Conservation (phyloP, 2,329 filamentous ascomycete genomes). For the Diplodia intermedia region DNA sequence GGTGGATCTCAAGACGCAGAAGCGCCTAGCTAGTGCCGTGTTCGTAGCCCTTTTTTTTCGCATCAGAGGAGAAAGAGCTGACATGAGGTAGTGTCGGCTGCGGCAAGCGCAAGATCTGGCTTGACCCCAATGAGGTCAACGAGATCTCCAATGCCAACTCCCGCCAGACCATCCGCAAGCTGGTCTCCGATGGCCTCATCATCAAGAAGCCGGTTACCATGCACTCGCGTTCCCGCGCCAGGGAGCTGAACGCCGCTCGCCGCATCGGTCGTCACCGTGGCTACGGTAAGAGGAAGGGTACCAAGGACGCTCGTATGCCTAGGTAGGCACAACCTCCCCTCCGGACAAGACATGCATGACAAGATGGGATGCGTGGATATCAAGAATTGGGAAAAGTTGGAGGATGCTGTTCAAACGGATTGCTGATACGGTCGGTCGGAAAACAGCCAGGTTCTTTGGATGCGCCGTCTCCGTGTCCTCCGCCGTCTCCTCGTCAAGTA, state of each 20-base stretch:
- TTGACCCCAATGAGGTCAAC: conserved; percentile 98
- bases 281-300: conserved; percentile 99
- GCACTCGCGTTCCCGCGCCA: conserved; percentile 97
- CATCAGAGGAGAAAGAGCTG: not conserved
- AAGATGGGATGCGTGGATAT: not conserved
- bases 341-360: not conserved
- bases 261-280: conserved; percentile 97
- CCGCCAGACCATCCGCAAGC: conserved; percentile 99
- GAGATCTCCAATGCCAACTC: conserved; percentile 99
- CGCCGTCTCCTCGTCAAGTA: conserved; percentile 99
- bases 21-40: conserved; percentile 98
- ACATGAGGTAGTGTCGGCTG: conserved; percentile 71
- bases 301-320: conserved; percentile 98
- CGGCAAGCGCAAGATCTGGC: conserved; percentile 99
- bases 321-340: conserved; percentile 65
- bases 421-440: conserved; percentile 46
- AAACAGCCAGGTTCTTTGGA: conserved; percentile 93
- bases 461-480: conserved; percentile 99
- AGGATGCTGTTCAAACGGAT: conserved; percentile 30
- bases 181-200: conserved; percentile 99
- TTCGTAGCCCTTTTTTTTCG: not conserved
- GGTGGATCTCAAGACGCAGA: conserved; percentile 99
- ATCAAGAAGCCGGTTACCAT: conserved; percentile 99
- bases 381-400: conserved; percentile 34
- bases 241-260: conserved; percentile 92